Base-by-base conservation (phyloP, 257 asterid species). In the Nicotiana obtusifolia region DNA sequence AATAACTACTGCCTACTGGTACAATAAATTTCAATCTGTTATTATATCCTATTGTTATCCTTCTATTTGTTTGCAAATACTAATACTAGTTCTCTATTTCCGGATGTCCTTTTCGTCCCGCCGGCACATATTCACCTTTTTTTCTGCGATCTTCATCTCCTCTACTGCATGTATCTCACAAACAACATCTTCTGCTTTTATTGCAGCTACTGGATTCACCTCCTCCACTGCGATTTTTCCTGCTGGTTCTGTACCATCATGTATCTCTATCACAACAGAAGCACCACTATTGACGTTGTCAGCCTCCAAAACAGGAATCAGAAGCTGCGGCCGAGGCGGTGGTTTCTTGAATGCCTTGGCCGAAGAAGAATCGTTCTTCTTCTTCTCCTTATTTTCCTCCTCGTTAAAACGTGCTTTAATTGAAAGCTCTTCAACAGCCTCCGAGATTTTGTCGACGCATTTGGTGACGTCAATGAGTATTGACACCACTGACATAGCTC, bases 341-440 rank as follows among this genome's bases (percentile, higher is more conserved):
- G 19, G n/a, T 37, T 68, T 68, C 4, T 68, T n/a, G 19, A 20
- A 1, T 1, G 3, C 53, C 13, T 54, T 5, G 19, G 5, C 15
- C 5, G 15, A 33, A 2, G 0, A 2, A 24, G n/a, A 56, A 78
- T 7, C 67, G 2, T 52, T 78, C 7, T 41, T 33, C 11, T 49
- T 65, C 10, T 44, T 82, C 82, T 84, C 53, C 14, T 47, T 11
- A 11, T 20, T 22, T 7, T 22, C 22, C 13, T 61, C 62, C 5
- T 62, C 77, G 80, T 80, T 84, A 81, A 83, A 86, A 69, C 62
- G 60, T 8, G 86, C 81, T 44, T 60, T 17, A 5, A 79, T 8
- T 10, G 89, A 83, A 57, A 88, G 91, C 62, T 85, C 87, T 13
- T 61, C 64, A 0, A 81, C 84, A 0, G 85, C 82, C 28, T 83